Evolutionary conservation across 2,329 filamentous ascomycete species (phyloP).

Genomic region (Alternaria gansuensis): DNA sequence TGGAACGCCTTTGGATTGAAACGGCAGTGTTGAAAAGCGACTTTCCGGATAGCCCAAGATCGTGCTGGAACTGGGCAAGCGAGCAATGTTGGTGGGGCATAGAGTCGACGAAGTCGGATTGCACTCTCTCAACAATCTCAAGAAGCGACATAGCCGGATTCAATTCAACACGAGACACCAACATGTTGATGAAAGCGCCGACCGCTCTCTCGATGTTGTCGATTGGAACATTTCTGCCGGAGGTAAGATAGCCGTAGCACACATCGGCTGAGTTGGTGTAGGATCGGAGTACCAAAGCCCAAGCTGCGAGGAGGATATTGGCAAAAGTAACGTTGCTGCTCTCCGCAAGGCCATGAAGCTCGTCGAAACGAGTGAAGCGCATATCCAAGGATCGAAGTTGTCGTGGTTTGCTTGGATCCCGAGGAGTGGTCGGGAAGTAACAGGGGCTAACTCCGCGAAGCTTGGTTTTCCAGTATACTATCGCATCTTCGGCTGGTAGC

Average conservation of each 20-base stretch:
- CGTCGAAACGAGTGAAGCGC: slow-evolving; percentile 41
- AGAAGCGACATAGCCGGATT: slow-evolving; percentile 28
- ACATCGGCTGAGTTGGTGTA: slow-evolving; percentile 46
- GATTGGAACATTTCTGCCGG: slow-evolving; percentile 56
- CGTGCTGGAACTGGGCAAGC: slow-evolving; percentile 59
- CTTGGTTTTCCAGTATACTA: slow-evolving; percentile 46
- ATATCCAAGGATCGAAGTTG: slow-evolving; percentile 42
- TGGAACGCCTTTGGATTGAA: slow-evolving; percentile 44
- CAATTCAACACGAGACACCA: slow-evolving; percentile 39
- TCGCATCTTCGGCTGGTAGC: slow-evolving; percentile 30
- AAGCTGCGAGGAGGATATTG: slow-evolving; percentile 46
- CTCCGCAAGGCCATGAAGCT: slow-evolving; percentile 43
- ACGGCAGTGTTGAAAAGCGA: slow-evolving; percentile 61
- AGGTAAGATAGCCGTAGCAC: slow-evolving; percentile 52
- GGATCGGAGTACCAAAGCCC: slow-evolving; percentile 44
- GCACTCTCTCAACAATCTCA: slow-evolving; percentile 39
- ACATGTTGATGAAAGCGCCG: slow-evolving; percentile 58
- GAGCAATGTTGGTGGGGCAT: slow-evolving; percentile 48
- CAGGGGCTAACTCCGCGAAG: slow-evolving; percentile 45
- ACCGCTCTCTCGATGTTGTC: slow-evolving; percentile 58
- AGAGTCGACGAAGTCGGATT: slow-evolving; percentile 45
- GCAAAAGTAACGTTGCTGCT: slow-evolving; percentile 42
- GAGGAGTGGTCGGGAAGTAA: slow-evolving; percentile 43
- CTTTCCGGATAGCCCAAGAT: slow-evolving; percentile 47
- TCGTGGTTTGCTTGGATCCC: slow-evolving; percentile 36